Evolutionary conservation across 306 rosid genomes (phyloP).

Genomic region (Clitoria ternatea): DNA sequence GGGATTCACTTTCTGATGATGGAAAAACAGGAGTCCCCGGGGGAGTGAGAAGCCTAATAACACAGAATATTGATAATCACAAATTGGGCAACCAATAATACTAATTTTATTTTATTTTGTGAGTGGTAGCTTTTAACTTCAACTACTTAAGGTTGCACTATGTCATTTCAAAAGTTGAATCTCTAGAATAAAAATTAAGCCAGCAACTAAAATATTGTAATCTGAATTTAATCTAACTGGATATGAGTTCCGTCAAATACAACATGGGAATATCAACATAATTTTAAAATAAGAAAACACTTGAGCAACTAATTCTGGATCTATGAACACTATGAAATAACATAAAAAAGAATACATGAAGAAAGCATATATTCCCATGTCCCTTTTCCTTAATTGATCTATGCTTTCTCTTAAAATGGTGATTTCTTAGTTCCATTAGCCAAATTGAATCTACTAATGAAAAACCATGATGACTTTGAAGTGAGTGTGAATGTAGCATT

Average conservation of each 20-base stretch:
- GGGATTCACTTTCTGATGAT: conserved; percentile 64
- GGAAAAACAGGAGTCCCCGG: conserved; percentile 88
- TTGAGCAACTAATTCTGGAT: conserved; percentile 1
- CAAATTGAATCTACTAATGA: background rate
- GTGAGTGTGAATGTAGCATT: background rate
- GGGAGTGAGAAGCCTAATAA: conserved; percentile 94
- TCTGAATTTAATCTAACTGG: background rate
- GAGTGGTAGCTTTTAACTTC: background rate
- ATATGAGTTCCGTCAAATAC: background rate
- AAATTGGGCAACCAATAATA: conserved; percentile 13
- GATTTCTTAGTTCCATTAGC: background rate
- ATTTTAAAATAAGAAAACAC: background rate
- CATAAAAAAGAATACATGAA: background rate
- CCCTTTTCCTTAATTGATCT: background rate
- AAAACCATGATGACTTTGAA: background rate
- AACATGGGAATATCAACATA: background rate
- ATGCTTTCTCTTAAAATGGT: background rate
- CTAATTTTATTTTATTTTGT: background rate
- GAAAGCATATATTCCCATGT: background rate
- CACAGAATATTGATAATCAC: conserved; percentile 19
- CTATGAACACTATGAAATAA: conserved; percentile 2
- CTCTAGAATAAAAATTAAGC: background rate
- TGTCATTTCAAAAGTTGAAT: background rate
- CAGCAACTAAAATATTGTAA: conserved; percentile 1
- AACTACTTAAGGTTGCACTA: background rate